Evolutionary conservation across 1,284 basidiomycete species (phyloP).

Genomic region (Cryptococcus sp.): DNA sequence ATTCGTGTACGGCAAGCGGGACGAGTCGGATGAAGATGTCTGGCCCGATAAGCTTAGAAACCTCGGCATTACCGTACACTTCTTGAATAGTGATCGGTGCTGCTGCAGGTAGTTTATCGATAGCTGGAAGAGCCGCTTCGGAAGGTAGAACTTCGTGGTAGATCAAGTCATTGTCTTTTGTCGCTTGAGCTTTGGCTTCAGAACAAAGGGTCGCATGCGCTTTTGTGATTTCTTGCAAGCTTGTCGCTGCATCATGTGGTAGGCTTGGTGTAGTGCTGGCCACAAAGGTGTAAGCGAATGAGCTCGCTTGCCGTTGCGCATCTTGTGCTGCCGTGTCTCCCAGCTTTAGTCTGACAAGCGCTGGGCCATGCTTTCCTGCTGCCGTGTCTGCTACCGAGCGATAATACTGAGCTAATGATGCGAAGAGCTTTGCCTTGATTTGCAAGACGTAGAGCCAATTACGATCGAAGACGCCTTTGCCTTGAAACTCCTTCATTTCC

Average conservation of each 20-base stretch:
- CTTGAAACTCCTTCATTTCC: slow-evolving; percentile 93
- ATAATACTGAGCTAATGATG: slow-evolving; percentile 84
- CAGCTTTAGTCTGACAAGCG: slow-evolving; percentile 75
- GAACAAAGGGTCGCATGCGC: slow-evolving; percentile 74
- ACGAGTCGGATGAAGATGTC: slow-evolving; percentile 88
- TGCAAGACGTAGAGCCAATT: slow-evolving; percentile 73
- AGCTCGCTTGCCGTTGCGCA: slow-evolving; percentile 67
- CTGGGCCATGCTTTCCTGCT: slow-evolving; percentile 79
- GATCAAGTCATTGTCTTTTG: slow-evolving; percentile 93
- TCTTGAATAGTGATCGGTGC: slow-evolving; percentile 89
- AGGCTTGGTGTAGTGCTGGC: slow-evolving; percentile 74
- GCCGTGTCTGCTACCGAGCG: slow-evolving; percentile 76
- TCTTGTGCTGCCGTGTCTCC: slow-evolving; percentile 85
- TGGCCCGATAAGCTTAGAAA: slow-evolving; percentile 90
- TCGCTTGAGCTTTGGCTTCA: slow-evolving; percentile 73
- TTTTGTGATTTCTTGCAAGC: slow-evolving; percentile 79
- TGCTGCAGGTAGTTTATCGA: slow-evolving; percentile 79
- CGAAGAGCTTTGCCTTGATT: slow-evolving; percentile 89
- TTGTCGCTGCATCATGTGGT: slow-evolving; percentile 79
- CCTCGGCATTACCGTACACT: slow-evolving; percentile 85
- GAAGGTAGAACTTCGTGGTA: slow-evolving; percentile 92
- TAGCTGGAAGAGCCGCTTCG: slow-evolving; percentile 71
- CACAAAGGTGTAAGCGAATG: slow-evolving; percentile 73
- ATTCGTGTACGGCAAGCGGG: slow-evolving; percentile 92
- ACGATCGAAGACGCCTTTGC: slow-evolving; percentile 92